A percentile compares a stretch with the other conserved stretches of the same genome.
Evolutionary conservation across 257 asterid genomes (phyloP).

Genomic region (Solanum bulbocastanum): DNA sequence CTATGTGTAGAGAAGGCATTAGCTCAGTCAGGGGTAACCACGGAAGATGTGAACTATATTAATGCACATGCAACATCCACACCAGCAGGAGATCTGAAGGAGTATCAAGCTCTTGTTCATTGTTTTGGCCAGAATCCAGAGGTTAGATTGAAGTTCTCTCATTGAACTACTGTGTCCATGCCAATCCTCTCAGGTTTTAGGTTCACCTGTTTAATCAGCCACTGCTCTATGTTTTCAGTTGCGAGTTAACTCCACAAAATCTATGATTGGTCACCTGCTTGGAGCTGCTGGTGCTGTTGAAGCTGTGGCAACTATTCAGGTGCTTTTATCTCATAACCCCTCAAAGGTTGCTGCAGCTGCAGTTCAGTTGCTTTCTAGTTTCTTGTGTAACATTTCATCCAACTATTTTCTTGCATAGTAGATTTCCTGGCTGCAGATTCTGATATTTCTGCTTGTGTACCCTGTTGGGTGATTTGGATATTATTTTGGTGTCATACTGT

Average conservation of each 20-base stretch:
- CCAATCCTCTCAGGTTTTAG: background rate
- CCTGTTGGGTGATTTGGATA: background rate
- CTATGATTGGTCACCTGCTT: constrained; percentile 93
- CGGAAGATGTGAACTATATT: constrained; percentile 83
- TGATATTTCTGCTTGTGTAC: background rate
- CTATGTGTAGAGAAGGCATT: constrained; percentile 91
- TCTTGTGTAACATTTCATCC: background rate
- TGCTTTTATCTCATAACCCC: constrained; percentile 9
- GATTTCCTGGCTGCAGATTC: background rate
- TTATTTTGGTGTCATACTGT: background rate
- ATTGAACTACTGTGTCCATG: background rate
- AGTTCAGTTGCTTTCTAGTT: background rate
- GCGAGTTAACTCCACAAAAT: constrained; percentile 90
- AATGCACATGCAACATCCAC: constrained; percentile 99
- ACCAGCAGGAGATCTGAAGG: constrained; percentile 91
- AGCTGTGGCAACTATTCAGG: constrained; percentile 97
- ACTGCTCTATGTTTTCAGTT: constrained; percentile 38
- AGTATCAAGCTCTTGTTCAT: constrained; percentile 69
- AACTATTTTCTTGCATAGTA: background rate
- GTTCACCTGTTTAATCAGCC: background rate
- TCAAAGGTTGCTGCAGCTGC: background rate
- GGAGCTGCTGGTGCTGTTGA: constrained; percentile 99
- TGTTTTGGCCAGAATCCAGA: constrained; percentile 89
- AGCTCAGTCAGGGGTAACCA: constrained; percentile 85
- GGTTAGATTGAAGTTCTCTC: constrained; percentile 29